These are phyloP conservation scores for Lenzites betulinus DNA, from an alignment of 768 basidiomycete species.

Conservation along the genomic window DNA sequence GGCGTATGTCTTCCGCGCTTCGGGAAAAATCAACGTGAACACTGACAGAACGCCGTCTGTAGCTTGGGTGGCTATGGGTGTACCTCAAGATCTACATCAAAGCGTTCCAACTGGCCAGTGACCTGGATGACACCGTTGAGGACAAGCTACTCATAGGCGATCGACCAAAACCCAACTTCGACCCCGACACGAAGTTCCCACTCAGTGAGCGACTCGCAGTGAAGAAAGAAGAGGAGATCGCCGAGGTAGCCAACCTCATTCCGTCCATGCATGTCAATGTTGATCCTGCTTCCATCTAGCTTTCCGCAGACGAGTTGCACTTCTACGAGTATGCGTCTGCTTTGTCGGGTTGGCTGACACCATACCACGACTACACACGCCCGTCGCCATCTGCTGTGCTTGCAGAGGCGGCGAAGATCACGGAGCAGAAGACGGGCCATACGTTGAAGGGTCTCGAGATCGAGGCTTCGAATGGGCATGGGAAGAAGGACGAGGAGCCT, in stretches of 20 bases:
- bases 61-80: slow-evolving; percentile 73
- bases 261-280: neutral
- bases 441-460: slow-evolving; percentile 64
- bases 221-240: slow-evolving; percentile 50
- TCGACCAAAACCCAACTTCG: slow-evolving; percentile 64
- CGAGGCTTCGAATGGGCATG: slow-evolving; percentile 44
- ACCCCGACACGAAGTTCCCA: slow-evolving; percentile 50
- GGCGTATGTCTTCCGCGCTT: slow-evolving; percentile 50
- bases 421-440: slow-evolving; percentile 68
- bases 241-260: slow-evolving; percentile 45
- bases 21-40: neutral
- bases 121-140: slow-evolving; percentile 78
- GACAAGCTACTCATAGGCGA: slow-evolving; percentile 83
- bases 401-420: slow-evolving; percentile 74
- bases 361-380: slow-evolving; percentile 72
- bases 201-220: slow-evolving; percentile 59
- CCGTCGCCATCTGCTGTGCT: slow-evolving; percentile 70
- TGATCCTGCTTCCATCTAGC: slow-evolving; percentile 39
- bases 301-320: slow-evolving; percentile 62
- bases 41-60: neutral
- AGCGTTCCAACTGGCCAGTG: slow-evolving; percentile 75
- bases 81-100: slow-evolving; percentile 80
- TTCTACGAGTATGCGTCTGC: slow-evolving; percentile 62
- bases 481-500: slow-evolving; percentile 73
- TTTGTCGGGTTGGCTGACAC: slow-evolving; percentile 74